These are phyloP conservation scores for Aeminium ludgeri DNA, from an alignment of 495 filamentous ascomycete species.

Conservation along the genomic window DNA sequence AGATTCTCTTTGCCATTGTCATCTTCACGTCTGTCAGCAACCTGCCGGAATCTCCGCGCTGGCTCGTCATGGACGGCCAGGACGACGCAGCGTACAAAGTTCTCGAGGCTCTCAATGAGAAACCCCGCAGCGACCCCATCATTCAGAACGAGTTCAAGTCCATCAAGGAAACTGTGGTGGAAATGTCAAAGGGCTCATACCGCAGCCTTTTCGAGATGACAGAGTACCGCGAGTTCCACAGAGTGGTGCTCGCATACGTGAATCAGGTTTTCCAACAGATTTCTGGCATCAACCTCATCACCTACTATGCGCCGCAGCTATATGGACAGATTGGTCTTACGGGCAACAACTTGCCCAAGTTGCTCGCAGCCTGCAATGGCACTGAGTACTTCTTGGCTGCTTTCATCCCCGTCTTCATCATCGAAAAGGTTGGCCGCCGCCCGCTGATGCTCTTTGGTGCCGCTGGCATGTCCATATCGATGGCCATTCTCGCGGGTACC, in stretches of 20 bases:
- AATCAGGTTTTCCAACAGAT: conserved; percentile 73
- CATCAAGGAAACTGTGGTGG: conserved; percentile 56
- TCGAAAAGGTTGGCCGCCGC: conserved; percentile 38
- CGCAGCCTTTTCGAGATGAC: conserved; percentile 55
- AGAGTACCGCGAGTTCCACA: conserved; percentile 58
- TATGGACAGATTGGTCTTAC: conserved; percentile 41
- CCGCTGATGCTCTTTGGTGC: conserved; percentile 35
- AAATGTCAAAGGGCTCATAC: conserved; percentile 50
- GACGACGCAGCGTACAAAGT: conserved; percentile 20
- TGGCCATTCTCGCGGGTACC: conserved; percentile 30
- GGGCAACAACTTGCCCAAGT: conserved; percentile 19
- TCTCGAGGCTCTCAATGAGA: conserved; percentile 21
- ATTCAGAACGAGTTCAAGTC: conserved; percentile 18
- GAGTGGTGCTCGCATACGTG: conserved; percentile 51
- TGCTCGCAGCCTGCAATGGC: conserved; percentile 31
- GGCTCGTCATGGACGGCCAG: conserved; percentile 15
- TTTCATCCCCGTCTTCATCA: conserved; percentile 34
- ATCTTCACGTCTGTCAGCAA: not conserved
- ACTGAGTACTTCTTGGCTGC: conserved; percentile 35
- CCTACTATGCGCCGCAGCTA: conserved; percentile 40
- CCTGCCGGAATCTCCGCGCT: conserved; percentile 2
- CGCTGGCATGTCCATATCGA: conserved; percentile 31
- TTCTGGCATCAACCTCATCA: conserved; percentile 43
- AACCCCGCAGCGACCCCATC: conserved; percentile 21
- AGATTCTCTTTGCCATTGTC: conserved; percentile 1